Conservation (phyloP, 1,139 yeast genomes). For the Suhomyces chickasaworum region DNA sequence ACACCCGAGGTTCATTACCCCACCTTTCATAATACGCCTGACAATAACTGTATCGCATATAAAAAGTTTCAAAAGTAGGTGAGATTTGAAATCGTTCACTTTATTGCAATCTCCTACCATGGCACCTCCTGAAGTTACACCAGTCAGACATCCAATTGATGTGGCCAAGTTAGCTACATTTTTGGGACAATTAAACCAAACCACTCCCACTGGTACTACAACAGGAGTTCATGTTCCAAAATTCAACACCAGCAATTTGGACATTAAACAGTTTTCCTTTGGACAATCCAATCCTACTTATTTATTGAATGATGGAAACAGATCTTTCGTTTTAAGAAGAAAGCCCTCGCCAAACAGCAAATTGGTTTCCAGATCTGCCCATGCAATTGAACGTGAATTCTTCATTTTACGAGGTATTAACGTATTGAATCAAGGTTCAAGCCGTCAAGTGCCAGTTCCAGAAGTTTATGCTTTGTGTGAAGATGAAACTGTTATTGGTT, state of each 20-base stretch:
- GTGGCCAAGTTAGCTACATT: conserved; percentile 16
- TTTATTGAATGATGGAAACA: conserved; percentile 48
- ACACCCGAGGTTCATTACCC: conserved; percentile 6
- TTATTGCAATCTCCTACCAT: conserved; percentile 8
- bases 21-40: conserved; percentile 1
- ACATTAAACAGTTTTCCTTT: conserved; percentile 55
- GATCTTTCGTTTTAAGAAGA: conserved; percentile 53
- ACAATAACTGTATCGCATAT: not conserved
- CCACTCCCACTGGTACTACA: conserved; percentile 10
- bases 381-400: conserved; percentile 67
- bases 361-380: conserved; percentile 61
- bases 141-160: conserved; percentile 26
- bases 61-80: not conserved
- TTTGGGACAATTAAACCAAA: conserved; percentile 8
- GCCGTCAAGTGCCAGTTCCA: conserved; percentile 50
- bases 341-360: conserved; percentile 60
- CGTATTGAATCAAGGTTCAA: conserved; percentile 28
- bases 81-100: not conserved
- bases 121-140: conserved; percentile 22
- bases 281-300: conserved; percentile 74
- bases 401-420: conserved; percentile 53
- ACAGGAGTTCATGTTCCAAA: conserved; percentile 18
- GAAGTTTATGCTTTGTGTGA: conserved; percentile 51
- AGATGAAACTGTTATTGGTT: conserved; percentile 52
- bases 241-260: conserved; percentile 10